Conservation (phyloP, 1,284 basidiomycete species). For the Gomphus sp. region DNA sequence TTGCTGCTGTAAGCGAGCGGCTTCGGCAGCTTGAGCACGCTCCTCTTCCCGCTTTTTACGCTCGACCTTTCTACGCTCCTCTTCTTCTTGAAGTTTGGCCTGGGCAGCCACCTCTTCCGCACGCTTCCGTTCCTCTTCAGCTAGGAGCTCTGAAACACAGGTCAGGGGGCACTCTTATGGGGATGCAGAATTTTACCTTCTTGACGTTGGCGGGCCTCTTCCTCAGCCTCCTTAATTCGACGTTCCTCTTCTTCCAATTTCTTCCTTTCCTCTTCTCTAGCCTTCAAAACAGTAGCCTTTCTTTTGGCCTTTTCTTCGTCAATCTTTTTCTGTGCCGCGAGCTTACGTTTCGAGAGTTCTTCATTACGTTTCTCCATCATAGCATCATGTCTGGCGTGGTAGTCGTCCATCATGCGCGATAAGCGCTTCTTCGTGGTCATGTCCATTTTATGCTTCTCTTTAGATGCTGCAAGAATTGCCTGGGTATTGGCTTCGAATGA, state of each 20-base stretch:
- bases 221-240: slow-evolving; percentile 39
- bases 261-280: slow-evolving; percentile 49
- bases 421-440: slow-evolving; percentile 76
- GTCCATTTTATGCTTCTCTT: slow-evolving; percentile 58
- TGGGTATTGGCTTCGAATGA: slow-evolving; percentile 63
- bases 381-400: slow-evolving; percentile 45
- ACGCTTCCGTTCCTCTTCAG: slow-evolving; percentile 41
- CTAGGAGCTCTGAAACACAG: slow-evolving; percentile 34
- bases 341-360: slow-evolving; percentile 60
- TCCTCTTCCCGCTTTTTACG: slow-evolving; percentile 62
- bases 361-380: slow-evolving; percentile 60
- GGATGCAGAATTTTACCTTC: slow-evolving; percentile 30
- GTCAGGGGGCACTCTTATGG: slow-evolving; percentile 3
- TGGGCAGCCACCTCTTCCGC: slow-evolving; percentile 49
- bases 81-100: slow-evolving; percentile 33
- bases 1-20: slow-evolving; percentile 51
- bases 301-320: slow-evolving; percentile 82
- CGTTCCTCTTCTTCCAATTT: slow-evolving; percentile 41
- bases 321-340: slow-evolving; percentile 61
- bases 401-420: slow-evolving; percentile 71
- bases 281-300: slow-evolving; percentile 42
- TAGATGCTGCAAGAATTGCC: slow-evolving; percentile 51
- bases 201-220: slow-evolving; percentile 34
- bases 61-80: slow-evolving; percentile 21
- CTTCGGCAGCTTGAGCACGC: slow-evolving; percentile 50